Base-by-base conservation (phyloP, 192 early-diverging fungal genomes). In the Radiomyces spectabilis region DNA sequence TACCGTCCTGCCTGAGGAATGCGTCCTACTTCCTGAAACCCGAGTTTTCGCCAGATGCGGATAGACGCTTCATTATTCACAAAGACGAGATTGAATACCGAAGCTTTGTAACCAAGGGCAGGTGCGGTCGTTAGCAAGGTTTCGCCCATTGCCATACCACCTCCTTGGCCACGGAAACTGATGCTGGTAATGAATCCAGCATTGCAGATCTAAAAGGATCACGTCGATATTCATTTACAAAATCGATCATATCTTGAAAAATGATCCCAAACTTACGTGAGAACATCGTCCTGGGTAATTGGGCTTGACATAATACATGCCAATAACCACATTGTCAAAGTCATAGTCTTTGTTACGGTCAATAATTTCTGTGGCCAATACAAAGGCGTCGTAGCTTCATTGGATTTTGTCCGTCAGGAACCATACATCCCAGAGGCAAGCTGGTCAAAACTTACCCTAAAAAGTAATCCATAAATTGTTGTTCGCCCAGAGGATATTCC, bases 81-180 rank as follows among this genome's bases (percentile, higher is more conserved):
- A 72, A 87, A 91, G 12, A 91, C 88, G 1, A 91, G 76, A 57
- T 91, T 91, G 63, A 91, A 91, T 63, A 91, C 73, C 7, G 78
- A 78, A 4, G 85, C 83, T 27, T 72, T 66, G 69, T 89, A 91
- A 6, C 86, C 86, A 31, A 89, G 64, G 15, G 71, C 18, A 3
- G 88, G 84, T 6, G 77, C 85, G 3, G 89, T 22, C 16, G 45
- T 26, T 4, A 85, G 48, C 53, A 87, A 91, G 0, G 83, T 69
- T 33, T 71, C 65, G 13, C 63, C 86, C 68, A 91, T 67, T 13
- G 73, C 77, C 2, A 63, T 72, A 2, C 86, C 88, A 5, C 82
- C 79, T 0, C 86, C 85, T 10, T 63, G 32, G 4, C 73, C 73
- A 7, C 85, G 72, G 25, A 61, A 60, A 6, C 39, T 48, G 0